These are phyloP conservation scores for Agaricales sp. DNA, from an alignment of 1,284 basidiomycete species.

Conservation along the genomic window DNA sequence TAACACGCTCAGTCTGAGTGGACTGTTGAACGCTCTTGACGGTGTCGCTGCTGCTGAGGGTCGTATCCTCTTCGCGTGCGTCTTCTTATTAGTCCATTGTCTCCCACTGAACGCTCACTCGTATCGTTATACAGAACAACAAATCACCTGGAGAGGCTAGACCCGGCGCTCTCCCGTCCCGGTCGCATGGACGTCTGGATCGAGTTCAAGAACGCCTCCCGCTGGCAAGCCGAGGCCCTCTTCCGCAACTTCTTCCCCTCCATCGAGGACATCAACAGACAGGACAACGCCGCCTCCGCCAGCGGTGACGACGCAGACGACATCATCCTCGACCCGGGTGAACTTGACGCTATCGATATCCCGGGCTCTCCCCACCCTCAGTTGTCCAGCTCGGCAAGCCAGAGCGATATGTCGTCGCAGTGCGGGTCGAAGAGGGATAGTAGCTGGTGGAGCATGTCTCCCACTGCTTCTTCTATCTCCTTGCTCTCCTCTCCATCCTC, in stretches of 20 bases:
- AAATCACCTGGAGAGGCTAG: conserved; percentile 75
- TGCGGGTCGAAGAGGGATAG: neutral
- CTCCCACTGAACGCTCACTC: conserved; percentile 3
- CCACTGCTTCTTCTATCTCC: neutral
- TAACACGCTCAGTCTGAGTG: conserved; percentile 72
- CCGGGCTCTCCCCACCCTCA: neutral
- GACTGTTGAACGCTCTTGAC: conserved; percentile 75
- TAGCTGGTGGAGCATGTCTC: neutral
- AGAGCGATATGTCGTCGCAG: neutral
- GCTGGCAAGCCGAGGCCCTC: conserved; percentile 71
- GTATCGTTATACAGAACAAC: conserved; percentile 42
- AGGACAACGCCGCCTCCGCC: conserved; percentile 9
- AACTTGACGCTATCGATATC: neutral
- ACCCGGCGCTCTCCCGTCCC: conserved; percentile 75
- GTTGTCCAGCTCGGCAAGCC: neutral
- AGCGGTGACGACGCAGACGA: conserved; percentile 11
- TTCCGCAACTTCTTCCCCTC: conserved; percentile 84
- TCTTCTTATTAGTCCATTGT: conserved; percentile 1
- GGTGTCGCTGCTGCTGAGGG: conserved; percentile 83
- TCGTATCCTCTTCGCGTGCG: conserved; percentile 68
- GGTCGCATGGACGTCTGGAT: conserved; percentile 88
- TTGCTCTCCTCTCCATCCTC: neutral
- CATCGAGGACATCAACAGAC: conserved; percentile 35
- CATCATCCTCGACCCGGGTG: conserved; percentile 4
- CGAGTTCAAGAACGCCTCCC: conserved; percentile 76